Conservation (phyloP, 2,329 filamentous ascomycete species). For the Clarireedia hainanense region DNA sequence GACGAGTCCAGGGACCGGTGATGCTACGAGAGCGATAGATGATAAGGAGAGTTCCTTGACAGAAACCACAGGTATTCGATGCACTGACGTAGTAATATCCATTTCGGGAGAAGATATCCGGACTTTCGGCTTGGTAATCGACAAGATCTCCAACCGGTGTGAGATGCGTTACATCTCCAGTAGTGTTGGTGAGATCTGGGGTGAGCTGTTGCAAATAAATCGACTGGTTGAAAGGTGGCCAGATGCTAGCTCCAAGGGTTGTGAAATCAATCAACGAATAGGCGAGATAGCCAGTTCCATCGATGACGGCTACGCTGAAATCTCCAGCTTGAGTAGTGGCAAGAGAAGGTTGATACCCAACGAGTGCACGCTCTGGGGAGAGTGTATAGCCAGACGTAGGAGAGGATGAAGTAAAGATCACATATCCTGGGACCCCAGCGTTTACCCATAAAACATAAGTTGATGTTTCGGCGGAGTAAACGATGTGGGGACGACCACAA, state of each 20-base stretch:
- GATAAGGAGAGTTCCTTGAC: constrained; percentile 18
- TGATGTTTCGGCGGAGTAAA: neutral
- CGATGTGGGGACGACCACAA: constrained; percentile 1
- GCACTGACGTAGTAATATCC: constrained; percentile 22
- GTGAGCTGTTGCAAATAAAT: constrained; percentile 20
- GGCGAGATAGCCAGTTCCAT: constrained; percentile 18
- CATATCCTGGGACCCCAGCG: neutral
- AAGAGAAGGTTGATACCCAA: neutral
- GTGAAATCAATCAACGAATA: constrained; percentile 21
- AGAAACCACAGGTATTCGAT: constrained; percentile 24
- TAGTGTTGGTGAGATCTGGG: constrained; percentile 18
- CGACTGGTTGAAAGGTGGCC: constrained; percentile 20
- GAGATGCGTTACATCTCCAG: constrained; percentile 10
- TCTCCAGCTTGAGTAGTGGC: neutral
- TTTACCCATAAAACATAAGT: constrained; percentile 1
- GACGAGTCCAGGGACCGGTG: constrained; percentile 17
- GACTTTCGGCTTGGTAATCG: constrained; percentile 19
- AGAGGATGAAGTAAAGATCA: neutral
- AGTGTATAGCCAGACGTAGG: neutral
- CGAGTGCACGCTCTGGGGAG: neutral
- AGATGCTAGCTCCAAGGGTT: constrained; percentile 18
- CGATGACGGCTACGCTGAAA: constrained; percentile 4
- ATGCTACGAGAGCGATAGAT: constrained; percentile 17
- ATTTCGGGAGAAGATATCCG: constrained; percentile 20
- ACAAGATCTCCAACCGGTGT: constrained; percentile 14